Evolutionary conservation across 345 rosid genomes (phyloP).

Genomic region (Salix caprea): DNA sequence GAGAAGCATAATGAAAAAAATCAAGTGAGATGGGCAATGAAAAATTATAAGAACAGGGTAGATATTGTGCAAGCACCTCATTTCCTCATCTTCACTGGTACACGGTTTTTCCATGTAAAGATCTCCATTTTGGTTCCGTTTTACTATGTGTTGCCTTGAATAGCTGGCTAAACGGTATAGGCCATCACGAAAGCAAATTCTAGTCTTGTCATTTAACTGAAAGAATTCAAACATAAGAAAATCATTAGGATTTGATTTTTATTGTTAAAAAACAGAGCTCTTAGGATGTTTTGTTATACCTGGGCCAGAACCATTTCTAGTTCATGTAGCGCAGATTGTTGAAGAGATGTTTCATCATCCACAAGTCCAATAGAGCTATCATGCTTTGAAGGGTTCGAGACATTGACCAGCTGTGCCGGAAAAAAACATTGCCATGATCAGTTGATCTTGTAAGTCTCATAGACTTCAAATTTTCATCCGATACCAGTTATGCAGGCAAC

Average conservation of each 20-base stretch:
- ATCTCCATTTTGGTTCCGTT: slow-evolving; percentile 16
- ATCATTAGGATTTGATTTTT: neutral
- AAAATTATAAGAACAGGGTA: neutral
- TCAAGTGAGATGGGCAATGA: neutral
- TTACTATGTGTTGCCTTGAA: slow-evolving; percentile 31
- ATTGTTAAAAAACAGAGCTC: neutral
- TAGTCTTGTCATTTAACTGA: slow-evolving; percentile 57
- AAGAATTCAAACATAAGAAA: slow-evolving; percentile 6
- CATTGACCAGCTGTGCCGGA: slow-evolving; percentile 22
- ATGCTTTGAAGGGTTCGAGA: slow-evolving; percentile 24
- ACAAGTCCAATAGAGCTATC: slow-evolving; percentile 22
- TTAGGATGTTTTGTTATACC: slow-evolving; percentile 32
- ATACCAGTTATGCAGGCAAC: neutral
- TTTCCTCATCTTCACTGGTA: slow-evolving; percentile 21
- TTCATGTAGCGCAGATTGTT: slow-evolving; percentile 61
- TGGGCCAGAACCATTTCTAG: slow-evolving; percentile 58
- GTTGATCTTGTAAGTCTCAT: neutral
- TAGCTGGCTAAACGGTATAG: slow-evolving; percentile 79
- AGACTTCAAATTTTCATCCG: neutral
- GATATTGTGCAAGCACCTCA: slow-evolving; percentile 16
- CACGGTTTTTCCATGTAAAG: slow-evolving; percentile 21
- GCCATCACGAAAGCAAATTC: slow-evolving; percentile 76
- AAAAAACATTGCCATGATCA: slow-evolving; percentile 15
- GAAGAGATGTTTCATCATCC: slow-evolving; percentile 38
- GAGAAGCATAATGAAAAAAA: neutral